These are phyloP conservation scores for Ceratobasidium sp. DNA, from an alignment of 1,284 basidiomycete genomes.

Conservation along the genomic window DNA sequence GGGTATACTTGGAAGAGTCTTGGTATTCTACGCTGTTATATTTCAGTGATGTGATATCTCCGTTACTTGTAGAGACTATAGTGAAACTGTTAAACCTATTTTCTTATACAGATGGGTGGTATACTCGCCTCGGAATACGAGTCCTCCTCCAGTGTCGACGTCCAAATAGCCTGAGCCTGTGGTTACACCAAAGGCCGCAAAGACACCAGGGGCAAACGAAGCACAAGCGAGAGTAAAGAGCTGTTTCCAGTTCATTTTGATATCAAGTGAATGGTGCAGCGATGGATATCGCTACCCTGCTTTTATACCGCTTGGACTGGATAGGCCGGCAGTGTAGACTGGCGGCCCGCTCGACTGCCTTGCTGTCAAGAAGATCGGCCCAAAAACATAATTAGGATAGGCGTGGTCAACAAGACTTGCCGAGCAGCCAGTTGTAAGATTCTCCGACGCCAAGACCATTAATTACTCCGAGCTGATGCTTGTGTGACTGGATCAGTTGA, in stretches of 20 bases:
- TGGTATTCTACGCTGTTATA: conserved; percentile 44
- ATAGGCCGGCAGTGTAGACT: neutral
- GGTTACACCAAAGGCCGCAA: conserved; percentile 45
- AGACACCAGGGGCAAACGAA: conserved; percentile 3
- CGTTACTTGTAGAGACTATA: conserved; percentile 28
- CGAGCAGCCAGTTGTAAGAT: neutral
- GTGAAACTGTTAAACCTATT: neutral
- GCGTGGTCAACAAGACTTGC: neutral
- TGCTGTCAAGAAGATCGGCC: conserved; percentile 5
- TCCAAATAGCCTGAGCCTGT: conserved; percentile 24
- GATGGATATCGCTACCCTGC: neutral
- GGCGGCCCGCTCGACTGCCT: conserved; percentile 1
- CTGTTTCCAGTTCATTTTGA: conserved; percentile 36
- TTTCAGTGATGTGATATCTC: conserved; percentile 46
- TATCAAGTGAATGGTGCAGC: neutral
- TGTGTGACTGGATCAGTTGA: conserved; percentile 6
- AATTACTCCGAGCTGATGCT: conserved; percentile 7
- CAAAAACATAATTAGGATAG: neutral
- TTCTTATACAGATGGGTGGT: neutral
- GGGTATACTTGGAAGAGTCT: conserved; percentile 35
- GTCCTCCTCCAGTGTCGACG: conserved; percentile 43
- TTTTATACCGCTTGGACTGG: neutral
- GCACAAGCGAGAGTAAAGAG: conserved; percentile 27
- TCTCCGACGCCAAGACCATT: conserved; percentile 1
- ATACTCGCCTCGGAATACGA: conserved; percentile 41